These are phyloP conservation scores for Flaveria linearis DNA, from an alignment of 129 eudicot genomes.

Conservation along the genomic window DNA sequence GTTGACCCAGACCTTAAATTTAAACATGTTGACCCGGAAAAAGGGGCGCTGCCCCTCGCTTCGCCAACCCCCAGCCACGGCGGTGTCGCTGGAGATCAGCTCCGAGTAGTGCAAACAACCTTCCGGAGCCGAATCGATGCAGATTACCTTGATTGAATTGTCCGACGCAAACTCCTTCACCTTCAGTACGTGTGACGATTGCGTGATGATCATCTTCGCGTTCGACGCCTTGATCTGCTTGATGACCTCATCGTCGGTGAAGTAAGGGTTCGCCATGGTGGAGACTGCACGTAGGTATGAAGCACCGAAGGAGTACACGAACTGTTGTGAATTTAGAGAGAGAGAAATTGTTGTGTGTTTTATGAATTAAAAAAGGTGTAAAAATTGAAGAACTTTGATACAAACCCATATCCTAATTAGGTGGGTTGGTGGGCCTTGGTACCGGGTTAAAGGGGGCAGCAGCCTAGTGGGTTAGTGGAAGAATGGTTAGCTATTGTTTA, in stretches of 20 bases:
- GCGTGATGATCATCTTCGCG: constrained; percentile 70
- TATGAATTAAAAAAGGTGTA: no score
- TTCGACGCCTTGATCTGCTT: constrained; percentile 77
- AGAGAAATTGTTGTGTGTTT: constrained; percentile 8
- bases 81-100: constrained; percentile 48
- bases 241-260: constrained; percentile 68
- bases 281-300: constrained; percentile 75
- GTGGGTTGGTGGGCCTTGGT: no score
- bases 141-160: constrained; percentile 40
- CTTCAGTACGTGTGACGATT: constrained; percentile 57
- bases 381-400: no score
- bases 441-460: no score
- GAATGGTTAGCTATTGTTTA: no score
- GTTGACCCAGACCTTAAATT: no score
- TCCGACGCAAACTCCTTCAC: constrained; percentile 48
- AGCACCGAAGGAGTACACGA: constrained; percentile 70
- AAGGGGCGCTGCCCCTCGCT: no score
- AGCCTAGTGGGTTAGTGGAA: no score
- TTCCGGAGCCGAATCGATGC: constrained; percentile 56
- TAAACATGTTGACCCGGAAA: no score
- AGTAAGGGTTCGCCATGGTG: constrained; percentile 90
- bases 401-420: no score
- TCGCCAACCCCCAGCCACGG: no score
- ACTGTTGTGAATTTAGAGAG: neutral
- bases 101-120: constrained; percentile 60